Percentiles rank a stretch among this genome's conserved stretches.
Evolutionary conservation across 2,329 filamentous ascomycete genomes (phyloP).

Genomic region (Beauveria scarabaeidicola): DNA sequence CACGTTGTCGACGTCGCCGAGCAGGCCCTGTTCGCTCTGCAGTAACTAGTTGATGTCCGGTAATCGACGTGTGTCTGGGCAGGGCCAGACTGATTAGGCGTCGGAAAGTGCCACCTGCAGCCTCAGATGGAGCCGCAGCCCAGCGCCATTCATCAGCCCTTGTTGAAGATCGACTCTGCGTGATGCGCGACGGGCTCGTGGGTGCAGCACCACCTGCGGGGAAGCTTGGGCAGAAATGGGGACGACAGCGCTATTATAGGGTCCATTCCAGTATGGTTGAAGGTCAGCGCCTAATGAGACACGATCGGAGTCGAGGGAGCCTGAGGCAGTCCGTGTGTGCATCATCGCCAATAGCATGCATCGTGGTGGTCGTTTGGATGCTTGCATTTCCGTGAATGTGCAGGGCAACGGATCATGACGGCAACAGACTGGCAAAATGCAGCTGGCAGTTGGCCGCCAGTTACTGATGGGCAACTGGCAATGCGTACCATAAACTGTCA

Average conservation of each 20-base stretch:
- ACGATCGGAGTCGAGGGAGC: neutral
- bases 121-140: neutral
- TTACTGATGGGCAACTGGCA: neutral
- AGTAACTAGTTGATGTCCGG: neutral
- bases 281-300: neutral
- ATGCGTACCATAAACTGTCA: neutral
- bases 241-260: neutral
- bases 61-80: neutral
- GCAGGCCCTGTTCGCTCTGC: neutral
- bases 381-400: neutral
- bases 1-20: neutral
- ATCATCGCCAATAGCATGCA: neutral
- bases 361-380: neutral
- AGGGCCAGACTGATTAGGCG: neutral
- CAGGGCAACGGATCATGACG: neutral
- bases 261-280: neutral
- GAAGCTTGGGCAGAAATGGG: slow-evolving; percentile 8
- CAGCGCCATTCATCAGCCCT: slow-evolving; percentile 5
- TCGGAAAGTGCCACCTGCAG: slow-evolving; percentile 1
- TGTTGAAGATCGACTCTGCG: slow-evolving; percentile 8
- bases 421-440: neutral
- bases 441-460: neutral
- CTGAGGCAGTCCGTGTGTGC: neutral
- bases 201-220: neutral
- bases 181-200: slow-evolving; percentile 3